phyloP scores from a whole-genome alignment of 1,284 basidiomycete genomes.

The Puccinia coronata region DNA sequence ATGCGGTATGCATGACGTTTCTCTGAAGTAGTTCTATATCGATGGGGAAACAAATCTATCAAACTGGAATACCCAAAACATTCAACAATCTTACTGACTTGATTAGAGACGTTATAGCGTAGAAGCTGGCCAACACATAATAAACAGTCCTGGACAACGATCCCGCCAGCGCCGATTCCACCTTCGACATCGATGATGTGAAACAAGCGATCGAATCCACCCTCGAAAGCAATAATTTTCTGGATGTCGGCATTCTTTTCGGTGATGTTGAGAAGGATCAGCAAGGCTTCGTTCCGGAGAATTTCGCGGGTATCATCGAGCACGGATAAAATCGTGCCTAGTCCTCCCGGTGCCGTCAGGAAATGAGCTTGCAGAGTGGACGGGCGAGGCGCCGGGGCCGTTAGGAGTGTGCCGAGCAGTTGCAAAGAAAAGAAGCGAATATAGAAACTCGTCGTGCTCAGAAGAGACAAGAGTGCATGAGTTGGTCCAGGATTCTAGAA shows the following conservation, averaged over 20 bases:
- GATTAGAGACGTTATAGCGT: slow-evolving; percentile 91
- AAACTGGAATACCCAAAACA: neutral
- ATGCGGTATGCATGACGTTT: slow-evolving; percentile 78
- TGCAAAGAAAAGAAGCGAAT: slow-evolving; percentile 83
- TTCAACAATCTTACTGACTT: slow-evolving; percentile 64
- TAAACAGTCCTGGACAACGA: slow-evolving; percentile 82
- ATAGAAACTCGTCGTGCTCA: slow-evolving; percentile 75
- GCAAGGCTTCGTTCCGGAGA: slow-evolving; percentile 73
- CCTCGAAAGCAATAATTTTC: slow-evolving; percentile 95
- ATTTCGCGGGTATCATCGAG: slow-evolving; percentile 80
- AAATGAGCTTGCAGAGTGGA: slow-evolving; percentile 83
- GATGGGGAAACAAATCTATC: neutral
- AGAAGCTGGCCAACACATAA: slow-evolving; percentile 80
- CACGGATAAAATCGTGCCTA: slow-evolving; percentile 68
- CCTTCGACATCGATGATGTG: slow-evolving; percentile 83
- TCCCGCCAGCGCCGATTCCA: slow-evolving; percentile 82
- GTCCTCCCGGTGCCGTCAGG: slow-evolving; percentile 75
- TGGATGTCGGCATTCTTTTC: slow-evolving; percentile 90
- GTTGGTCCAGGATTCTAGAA: slow-evolving; percentile 71
- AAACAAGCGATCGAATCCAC: slow-evolving; percentile 93
- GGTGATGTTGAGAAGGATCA: slow-evolving; percentile 77
- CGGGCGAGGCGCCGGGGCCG: slow-evolving; percentile 67
- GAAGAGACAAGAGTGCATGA: slow-evolving; percentile 75
- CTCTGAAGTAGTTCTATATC: slow-evolving; percentile 91
- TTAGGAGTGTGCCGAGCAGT: slow-evolving; percentile 74